Percentiles rank a stretch among this genome's conserved stretches.
These are phyloP conservation scores for Soucietia sequanensis DNA, from an alignment of 805 yeast species.

Conservation along the genomic window DNA sequence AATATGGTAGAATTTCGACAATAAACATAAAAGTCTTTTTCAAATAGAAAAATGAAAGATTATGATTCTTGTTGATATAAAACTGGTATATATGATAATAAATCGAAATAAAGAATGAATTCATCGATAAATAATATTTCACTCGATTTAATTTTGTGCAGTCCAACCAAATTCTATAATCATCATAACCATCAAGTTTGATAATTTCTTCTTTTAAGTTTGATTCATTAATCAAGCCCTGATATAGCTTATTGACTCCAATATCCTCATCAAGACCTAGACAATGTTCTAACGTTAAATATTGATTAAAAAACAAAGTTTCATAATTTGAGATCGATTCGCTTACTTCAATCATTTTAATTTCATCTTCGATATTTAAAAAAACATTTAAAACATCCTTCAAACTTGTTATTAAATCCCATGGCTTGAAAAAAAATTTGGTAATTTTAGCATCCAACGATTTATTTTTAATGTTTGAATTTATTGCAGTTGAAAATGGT, in stretches of 20 bases:
- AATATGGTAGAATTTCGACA: conserved; percentile 21
- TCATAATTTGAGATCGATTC: conserved; percentile 32
- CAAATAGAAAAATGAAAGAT: conserved; percentile 27
- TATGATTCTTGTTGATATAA: conserved; percentile 26
- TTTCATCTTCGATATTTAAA: conserved; percentile 32
- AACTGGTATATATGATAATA: conserved; percentile 33
- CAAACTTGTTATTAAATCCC: conserved; percentile 21
- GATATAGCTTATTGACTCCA: background rate
- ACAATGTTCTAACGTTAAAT: conserved; percentile 1
- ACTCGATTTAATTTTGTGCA: conserved; percentile 7
- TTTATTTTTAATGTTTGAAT: conserved; percentile 30
- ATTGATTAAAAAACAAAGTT: conserved; percentile 2
- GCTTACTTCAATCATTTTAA: conserved; percentile 32
- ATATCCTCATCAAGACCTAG: conserved; percentile 3
- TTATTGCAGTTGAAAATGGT: conserved; percentile 30
- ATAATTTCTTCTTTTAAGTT: conserved; percentile 4
- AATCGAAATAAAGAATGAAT: conserved; percentile 28
- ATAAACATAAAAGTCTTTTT: conserved; percentile 20
- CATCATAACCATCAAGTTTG: conserved; percentile 8
- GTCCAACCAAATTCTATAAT: conserved; percentile 11
- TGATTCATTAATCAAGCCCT: no score
- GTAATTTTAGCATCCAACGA: conserved; percentile 40
- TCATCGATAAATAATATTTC: conserved; percentile 15
- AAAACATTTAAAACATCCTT: conserved; percentile 32
- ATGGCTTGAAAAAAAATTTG: conserved; percentile 10